A percentile compares a stretch with the other conserved stretches of the same genome.
Evolutionary conservation across 345 rosid species (phyloP).

Genomic region (Hibiscus trionum): DNA sequence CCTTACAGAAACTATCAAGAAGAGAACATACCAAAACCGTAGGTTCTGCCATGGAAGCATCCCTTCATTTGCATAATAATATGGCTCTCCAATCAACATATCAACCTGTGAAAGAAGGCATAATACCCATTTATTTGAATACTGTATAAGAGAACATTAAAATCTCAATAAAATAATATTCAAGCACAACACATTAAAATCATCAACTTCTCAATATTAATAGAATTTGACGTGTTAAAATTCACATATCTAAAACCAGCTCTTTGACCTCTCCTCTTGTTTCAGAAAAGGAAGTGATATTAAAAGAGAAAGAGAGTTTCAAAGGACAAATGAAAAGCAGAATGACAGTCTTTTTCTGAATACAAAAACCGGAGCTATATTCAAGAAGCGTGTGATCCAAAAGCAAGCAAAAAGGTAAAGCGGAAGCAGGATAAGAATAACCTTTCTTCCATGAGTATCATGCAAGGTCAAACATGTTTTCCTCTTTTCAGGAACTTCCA

Average conservation of each 20-base stretch:
- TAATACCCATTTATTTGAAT: not conserved
- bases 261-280: not conserved
- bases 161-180: not conserved
- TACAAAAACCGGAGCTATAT: not conserved
- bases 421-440: conserved; percentile 13
- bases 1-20: not conserved
- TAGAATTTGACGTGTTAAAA: not conserved
- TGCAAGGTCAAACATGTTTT: conserved; percentile 34
- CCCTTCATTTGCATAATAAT: conserved; percentile 64
- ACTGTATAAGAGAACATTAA: not conserved
- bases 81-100: conserved; percentile 79
- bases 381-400: not conserved
- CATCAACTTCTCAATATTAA: not conserved
- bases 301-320: not conserved
- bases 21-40: conserved; percentile 67
- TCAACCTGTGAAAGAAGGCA: conserved; percentile 48
- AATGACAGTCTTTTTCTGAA: not conserved
- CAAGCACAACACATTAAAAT: not conserved
- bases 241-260: not conserved
- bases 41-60: conserved; percentile 91
- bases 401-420: not conserved
- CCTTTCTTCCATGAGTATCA: conserved; percentile 49
- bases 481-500: conserved; percentile 41
- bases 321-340: not conserved
- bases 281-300: not conserved